Conservation (phyloP, 306 rosid genomes). For the Myrica gale region DNA sequence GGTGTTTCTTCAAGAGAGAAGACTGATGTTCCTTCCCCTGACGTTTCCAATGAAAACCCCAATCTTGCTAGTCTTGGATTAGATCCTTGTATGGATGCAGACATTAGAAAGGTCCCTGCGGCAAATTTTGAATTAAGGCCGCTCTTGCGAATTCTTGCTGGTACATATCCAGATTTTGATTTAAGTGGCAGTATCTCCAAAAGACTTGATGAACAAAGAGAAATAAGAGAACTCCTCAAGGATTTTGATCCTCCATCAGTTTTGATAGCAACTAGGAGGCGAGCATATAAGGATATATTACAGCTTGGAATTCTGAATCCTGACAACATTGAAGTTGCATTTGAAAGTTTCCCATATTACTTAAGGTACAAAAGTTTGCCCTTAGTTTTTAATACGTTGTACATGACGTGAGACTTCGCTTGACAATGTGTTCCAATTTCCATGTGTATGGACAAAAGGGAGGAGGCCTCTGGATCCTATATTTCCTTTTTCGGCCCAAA, state of each 20-base stretch:
- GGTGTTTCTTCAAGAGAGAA: constrained; percentile 51
- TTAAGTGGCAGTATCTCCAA: constrained; percentile 60
- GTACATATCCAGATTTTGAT: constrained; percentile 60
- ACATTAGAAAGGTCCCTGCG: constrained; percentile 50
- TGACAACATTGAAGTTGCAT: constrained; percentile 64
- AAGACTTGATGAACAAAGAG: constrained; percentile 62
- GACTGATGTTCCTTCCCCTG: constrained; percentile 45
- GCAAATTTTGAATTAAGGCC: constrained; percentile 53
- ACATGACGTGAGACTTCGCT: neutral
- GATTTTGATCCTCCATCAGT: constrained; percentile 52
- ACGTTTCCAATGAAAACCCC: constrained; percentile 49
- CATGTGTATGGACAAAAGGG: constrained; percentile 3
- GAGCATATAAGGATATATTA: constrained; percentile 68
- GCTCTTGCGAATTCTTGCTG: constrained; percentile 54
- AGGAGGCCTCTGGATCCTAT: neutral
- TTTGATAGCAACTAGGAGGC: constrained; percentile 58
- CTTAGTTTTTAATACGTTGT: constrained; percentile 7
- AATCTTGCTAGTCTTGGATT: constrained; percentile 46
- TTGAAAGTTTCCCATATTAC: constrained; percentile 87
- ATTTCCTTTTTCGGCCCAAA: constrained; percentile 3
- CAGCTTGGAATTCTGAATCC: constrained; percentile 61
- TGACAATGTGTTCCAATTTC: constrained; percentile 7
- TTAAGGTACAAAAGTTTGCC: constrained; percentile 56
- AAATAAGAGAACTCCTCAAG: constrained; percentile 61
- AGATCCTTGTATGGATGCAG: constrained; percentile 47